Evolutionary conservation across 441 rosid species (phyloP).

Genomic region (Dalechampia spathulata): DNA sequence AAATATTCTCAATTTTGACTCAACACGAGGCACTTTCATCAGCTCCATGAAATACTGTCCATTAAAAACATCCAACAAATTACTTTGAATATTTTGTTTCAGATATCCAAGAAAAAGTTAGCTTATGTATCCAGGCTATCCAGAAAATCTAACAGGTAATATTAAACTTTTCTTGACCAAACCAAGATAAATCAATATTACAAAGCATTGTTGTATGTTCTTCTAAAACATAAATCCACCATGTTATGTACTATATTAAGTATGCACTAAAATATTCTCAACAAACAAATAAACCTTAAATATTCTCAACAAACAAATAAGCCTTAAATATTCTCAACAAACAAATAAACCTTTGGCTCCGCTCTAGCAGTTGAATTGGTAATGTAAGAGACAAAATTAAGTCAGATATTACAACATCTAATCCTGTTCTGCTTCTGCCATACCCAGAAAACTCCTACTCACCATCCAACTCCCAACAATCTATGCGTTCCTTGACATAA

Average conservation of each 20-base stretch:
- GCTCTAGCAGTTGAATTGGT: neutral
- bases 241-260: no score
- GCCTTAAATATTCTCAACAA: neutral
- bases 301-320: no score
- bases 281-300: no score
- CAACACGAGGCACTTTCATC: conserved; percentile 99
- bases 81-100: neutral
- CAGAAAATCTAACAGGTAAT: conserved; percentile 9
- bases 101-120: neutral
- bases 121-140: neutral
- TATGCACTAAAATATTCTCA: no score
- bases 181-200: neutral
- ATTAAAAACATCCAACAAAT: conserved; percentile 7
- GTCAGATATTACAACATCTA: neutral
- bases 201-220: neutral
- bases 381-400: neutral
- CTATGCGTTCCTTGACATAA: neutral
- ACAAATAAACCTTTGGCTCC: neutral
- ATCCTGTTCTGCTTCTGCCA: conserved; percentile 2
- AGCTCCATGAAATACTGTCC: conserved; percentile 84
- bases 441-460: neutral
- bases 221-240: no score
- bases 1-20: conserved; percentile 91
- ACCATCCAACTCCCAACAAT: neutral
- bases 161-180: neutral